Percentiles rank a stretch among this genome's conserved stretches.
Evolutionary conservation across 2,329 filamentous ascomycete species (phyloP).

Genomic region (Neofusicoccum ribis): DNA sequence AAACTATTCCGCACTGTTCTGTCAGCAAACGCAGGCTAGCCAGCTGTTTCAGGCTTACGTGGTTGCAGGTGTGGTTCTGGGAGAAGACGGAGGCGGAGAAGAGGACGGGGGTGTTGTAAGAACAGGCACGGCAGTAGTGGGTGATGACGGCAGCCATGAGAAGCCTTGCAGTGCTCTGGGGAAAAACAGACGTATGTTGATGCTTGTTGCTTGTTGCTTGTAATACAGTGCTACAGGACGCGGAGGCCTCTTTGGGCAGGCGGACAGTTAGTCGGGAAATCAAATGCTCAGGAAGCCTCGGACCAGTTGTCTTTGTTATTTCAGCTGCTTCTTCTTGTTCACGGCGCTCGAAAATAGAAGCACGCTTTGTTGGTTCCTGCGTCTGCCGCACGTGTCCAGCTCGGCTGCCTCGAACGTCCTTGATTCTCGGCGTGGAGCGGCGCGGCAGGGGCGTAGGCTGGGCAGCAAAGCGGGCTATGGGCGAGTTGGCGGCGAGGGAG

Average conservation of each 20-base stretch:
- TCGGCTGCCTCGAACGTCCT: conserved; percentile 13
- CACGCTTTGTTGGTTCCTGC: neutral
- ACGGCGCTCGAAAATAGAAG: neutral
- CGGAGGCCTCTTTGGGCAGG: neutral
- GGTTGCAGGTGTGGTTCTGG: conserved; percentile 45
- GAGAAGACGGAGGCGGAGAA: conserved; percentile 47
- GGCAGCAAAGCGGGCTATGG: neutral
- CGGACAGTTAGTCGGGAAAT: neutral
- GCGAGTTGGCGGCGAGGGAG: neutral
- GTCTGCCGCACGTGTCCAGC: conserved; percentile 9
- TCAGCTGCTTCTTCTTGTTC: neutral
- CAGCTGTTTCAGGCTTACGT: conserved; percentile 41
- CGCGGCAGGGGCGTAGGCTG: neutral
- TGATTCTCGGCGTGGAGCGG: neutral
- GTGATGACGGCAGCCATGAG: conserved; percentile 39
- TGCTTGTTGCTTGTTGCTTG: neutral
- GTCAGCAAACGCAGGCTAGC: conserved; percentile 23
- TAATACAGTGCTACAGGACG: neutral
- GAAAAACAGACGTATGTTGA: conserved; percentile 6
- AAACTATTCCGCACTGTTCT: conserved; percentile 45
- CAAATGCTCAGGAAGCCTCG: conserved; percentile 8
- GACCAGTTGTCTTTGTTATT: conserved; percentile 6
- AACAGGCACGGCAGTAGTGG: conserved; percentile 40
- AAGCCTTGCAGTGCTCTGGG: neutral
- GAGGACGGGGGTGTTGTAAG: conserved; percentile 40